phyloP scores from a whole-genome alignment of 2,329 filamentous ascomycete species.

The Arthrobotrys conoides region DNA sequence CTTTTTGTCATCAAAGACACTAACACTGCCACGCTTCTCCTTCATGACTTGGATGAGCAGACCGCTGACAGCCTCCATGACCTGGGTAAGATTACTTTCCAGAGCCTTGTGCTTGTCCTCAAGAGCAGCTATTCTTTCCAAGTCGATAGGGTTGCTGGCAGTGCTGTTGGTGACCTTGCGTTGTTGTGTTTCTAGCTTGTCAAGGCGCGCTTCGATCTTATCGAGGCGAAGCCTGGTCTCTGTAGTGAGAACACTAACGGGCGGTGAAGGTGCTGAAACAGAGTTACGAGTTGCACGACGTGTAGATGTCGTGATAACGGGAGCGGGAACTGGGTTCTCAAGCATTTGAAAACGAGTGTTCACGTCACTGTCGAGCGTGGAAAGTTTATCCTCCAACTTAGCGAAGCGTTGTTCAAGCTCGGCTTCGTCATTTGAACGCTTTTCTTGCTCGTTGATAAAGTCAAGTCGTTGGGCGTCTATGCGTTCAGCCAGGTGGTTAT shows the following conservation, averaged over 20 bases:
- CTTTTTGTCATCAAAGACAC: slow-evolving; percentile 20
- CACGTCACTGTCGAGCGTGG: slow-evolving; percentile 5
- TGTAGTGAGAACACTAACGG: slow-evolving; percentile 8
- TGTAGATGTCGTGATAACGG: slow-evolving; percentile 4
- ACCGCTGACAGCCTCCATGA: slow-evolving; percentile 53
- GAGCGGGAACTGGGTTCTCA: slow-evolving; percentile 3
- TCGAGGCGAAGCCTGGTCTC: slow-evolving; percentile 29
- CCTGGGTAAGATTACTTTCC: slow-evolving; percentile 41
- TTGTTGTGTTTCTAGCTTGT: slow-evolving; percentile 7
- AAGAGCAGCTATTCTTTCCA: slow-evolving; percentile 9
- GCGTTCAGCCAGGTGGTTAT: neutral
- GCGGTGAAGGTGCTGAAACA: neutral
- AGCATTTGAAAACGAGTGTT: slow-evolving; percentile 18
- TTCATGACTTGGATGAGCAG: slow-evolving; percentile 38
- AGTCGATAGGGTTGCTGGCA: neutral
- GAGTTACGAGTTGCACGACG: slow-evolving; percentile 25
- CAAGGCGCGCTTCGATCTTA: slow-evolving; percentile 27
- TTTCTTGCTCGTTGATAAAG: neutral
- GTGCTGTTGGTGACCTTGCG: neutral
- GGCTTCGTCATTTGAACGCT: neutral
- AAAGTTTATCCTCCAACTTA: slow-evolving; percentile 8
- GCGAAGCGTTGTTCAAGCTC: neutral
- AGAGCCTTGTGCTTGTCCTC: slow-evolving; percentile 45
- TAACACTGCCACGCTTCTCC: slow-evolving; percentile 10
- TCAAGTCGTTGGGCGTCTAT: slow-evolving; percentile 15